Percentiles rank a stretch among this genome's conserved stretches.
phyloP scores from a whole-genome alignment of 495 filamentous ascomycete species.

The Cenococcum geophilum region DNA sequence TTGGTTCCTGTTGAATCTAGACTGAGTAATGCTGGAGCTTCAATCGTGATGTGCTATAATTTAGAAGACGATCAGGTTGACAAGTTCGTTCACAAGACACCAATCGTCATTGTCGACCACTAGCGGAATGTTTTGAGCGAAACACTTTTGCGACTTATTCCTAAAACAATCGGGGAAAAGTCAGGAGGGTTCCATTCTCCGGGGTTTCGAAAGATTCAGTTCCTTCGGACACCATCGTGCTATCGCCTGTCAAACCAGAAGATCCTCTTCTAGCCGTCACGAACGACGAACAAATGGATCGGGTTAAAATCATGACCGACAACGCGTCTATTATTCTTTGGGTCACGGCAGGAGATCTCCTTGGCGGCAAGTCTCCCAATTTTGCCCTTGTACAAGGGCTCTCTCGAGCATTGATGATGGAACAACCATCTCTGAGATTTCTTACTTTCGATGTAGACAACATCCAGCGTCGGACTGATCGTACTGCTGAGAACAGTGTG shows the following conservation, averaged over 20 bases:
- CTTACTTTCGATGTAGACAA: conserved; percentile 34
- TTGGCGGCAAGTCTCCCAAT: conserved; percentile 4
- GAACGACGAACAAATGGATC: neutral
- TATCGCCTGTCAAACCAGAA: neutral
- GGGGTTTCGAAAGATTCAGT: neutral
- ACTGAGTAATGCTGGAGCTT: too few species aligned
- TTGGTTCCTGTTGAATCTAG: too few species aligned
- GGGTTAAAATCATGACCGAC: neutral
- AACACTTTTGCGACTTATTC: neutral
- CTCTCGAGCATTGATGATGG: conserved; percentile 2
- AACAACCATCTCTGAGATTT: conserved; percentile 32
- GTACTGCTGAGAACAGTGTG: too few species aligned
- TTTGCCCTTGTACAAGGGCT: neutral
- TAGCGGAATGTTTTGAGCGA: neutral
- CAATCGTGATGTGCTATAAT: too few species aligned
- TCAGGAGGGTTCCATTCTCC: neutral
- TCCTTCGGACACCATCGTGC: neutral
- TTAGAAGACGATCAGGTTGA: too few species aligned
- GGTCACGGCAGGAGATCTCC: conserved; percentile 6
- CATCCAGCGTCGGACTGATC: conserved; percentile 1
- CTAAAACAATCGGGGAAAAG: neutral
- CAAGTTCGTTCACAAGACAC: too few species aligned
- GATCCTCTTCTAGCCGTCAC: neutral
- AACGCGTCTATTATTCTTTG: conserved; percentile 1
- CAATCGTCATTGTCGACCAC: too few species aligned